phyloP scores from a whole-genome alignment of 2,329 filamentous ascomycete genomes.

The Scytalidium lignicola region DNA sequence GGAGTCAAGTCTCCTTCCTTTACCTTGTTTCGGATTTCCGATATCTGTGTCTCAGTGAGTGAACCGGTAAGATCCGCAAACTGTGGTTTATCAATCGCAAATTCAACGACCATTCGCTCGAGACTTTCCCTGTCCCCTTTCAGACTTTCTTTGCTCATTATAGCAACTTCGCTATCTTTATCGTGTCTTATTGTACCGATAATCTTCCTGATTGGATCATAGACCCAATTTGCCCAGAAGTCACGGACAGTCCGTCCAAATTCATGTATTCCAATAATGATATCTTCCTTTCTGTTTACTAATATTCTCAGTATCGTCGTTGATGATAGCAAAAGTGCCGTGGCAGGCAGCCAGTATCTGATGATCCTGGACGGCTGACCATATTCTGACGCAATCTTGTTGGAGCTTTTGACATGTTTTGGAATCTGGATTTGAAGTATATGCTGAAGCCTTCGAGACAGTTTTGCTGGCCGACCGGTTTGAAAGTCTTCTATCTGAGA shows the following conservation, averaged over 20 bases:
- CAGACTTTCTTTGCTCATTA: constrained; percentile 92
- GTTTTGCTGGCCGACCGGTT: constrained; percentile 41
- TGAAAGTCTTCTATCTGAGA: constrained; percentile 36
- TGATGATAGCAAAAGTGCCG: constrained; percentile 69
- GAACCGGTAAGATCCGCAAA: constrained; percentile 42
- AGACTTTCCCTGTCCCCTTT: constrained; percentile 86
- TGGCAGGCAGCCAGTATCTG: constrained; percentile 83
- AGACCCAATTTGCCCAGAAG: constrained; percentile 95
- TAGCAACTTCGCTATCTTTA: constrained; percentile 85
- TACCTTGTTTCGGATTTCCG: constrained; percentile 72
- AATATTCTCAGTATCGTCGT: constrained; percentile 80
- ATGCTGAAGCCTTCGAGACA: constrained; percentile 61
- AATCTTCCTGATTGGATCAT: constrained; percentile 77
- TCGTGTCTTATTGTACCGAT: constrained; percentile 92
- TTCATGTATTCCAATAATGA: constrained; percentile 74
- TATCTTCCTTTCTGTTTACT: constrained; percentile 67
- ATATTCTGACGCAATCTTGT: constrained; percentile 53
- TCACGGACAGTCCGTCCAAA: constrained; percentile 74
- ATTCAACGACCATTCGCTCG: constrained; percentile 97
- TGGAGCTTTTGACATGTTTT: constrained; percentile 55
- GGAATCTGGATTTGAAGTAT: constrained; percentile 68
- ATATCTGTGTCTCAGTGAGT: constrained; percentile 64
- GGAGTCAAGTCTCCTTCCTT: constrained; percentile 90
- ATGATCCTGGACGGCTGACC: constrained; percentile 71
- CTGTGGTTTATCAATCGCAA: constrained; percentile 76